A percentile compares a stretch with the other conserved stretches of the same genome.
phyloP scores from a whole-genome alignment of 2,329 filamentous ascomycete genomes.

The Leptographium radiaticola region DNA sequence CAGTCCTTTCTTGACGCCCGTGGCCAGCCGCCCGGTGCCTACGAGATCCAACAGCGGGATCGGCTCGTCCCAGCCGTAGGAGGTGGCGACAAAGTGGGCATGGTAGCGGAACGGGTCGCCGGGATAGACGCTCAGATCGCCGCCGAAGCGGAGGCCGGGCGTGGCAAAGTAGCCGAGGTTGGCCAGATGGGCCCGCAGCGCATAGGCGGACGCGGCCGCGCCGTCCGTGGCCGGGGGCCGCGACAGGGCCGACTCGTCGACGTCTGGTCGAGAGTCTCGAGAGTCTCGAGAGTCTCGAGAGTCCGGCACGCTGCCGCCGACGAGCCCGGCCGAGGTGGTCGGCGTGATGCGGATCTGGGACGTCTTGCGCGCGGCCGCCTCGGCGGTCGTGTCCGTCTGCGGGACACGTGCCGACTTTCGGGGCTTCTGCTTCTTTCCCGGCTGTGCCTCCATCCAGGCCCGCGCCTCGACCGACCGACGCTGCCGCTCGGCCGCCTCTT shows the following conservation, averaged over 20 bases:
- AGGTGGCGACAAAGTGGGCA: conserved; percentile 82
- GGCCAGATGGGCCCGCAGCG: conserved; percentile 72
- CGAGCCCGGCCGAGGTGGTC: conserved; percentile 22
- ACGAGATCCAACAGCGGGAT: conserved; percentile 77
- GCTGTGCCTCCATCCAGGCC: conserved; percentile 1
- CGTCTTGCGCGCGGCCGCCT: not conserved
- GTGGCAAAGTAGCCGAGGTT: conserved; percentile 72
- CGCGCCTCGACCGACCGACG: conserved; percentile 11
- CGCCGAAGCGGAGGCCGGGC: conserved; percentile 86
- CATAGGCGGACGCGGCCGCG: conserved; percentile 40
- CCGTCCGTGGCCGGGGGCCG: conserved; percentile 7
- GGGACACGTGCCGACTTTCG: not conserved
- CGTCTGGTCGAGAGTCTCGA: no score
- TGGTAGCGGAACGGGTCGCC: conserved; percentile 92
- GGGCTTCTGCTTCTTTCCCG: not conserved
- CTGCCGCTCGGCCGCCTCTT: conserved; percentile 20
- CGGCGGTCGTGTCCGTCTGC: not conserved
- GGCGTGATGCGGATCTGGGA: conserved; percentile 21
- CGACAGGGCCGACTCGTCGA: not conserved
- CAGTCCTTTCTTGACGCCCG: conserved; percentile 92
- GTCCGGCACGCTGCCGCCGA: conserved; percentile 7
- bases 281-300: no score
- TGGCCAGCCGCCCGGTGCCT: conserved; percentile 75
- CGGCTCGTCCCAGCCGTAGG: conserved; percentile 75
- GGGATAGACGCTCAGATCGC: conserved; percentile 87